Evolutionary conservation across 108 stramenopile genomes (phyloP).

Genomic region (Asterionellopsis glacialis): DNA sequence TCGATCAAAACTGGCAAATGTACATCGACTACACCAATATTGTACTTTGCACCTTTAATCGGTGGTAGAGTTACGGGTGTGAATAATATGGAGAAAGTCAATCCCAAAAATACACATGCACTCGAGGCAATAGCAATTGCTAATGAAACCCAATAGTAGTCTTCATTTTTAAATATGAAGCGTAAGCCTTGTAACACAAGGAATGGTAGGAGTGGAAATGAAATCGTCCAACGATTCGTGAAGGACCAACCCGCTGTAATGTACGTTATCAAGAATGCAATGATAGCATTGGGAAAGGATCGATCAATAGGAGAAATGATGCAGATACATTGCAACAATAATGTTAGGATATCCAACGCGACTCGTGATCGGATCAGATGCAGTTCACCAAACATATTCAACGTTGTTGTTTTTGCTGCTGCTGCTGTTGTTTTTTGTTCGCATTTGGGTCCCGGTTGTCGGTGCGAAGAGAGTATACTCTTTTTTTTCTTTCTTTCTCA

Average conservation of each 20-base stretch:
- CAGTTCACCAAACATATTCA: slow-evolving; percentile 13
- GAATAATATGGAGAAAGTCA: slow-evolving; percentile 29
- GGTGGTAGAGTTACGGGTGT: slow-evolving; percentile 37
- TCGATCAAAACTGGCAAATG: slow-evolving; percentile 28
- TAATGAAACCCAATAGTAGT: background rate
- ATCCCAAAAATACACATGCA: slow-evolving; percentile 14
- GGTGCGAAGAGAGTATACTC: too few species aligned
- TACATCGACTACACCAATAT: slow-evolving; percentile 44
- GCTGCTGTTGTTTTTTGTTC: background rate
- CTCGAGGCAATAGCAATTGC: slow-evolving; percentile 14
- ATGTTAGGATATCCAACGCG: slow-evolving; percentile 7
- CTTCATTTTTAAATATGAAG: background rate
- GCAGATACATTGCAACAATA: slow-evolving; percentile 1
- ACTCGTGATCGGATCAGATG: slow-evolving; percentile 5
- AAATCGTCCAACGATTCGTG: slow-evolving; percentile 62
- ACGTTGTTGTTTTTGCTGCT: background rate
- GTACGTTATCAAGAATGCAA: slow-evolving; percentile 6
- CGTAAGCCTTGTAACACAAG: slow-evolving; percentile 30
- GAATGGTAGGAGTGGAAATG: slow-evolving; percentile 48
- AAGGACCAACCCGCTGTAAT: slow-evolving; percentile 14
- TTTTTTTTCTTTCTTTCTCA: too few species aligned
- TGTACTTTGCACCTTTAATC: slow-evolving; percentile 25
- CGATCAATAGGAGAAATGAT: slow-evolving; percentile 4
- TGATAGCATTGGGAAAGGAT: slow-evolving; percentile 1
- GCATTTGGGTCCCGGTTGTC: too few species aligned